Evolutionary conservation across 148 eudicot species (phyloP).

Genomic region (Drosera capensis): DNA sequence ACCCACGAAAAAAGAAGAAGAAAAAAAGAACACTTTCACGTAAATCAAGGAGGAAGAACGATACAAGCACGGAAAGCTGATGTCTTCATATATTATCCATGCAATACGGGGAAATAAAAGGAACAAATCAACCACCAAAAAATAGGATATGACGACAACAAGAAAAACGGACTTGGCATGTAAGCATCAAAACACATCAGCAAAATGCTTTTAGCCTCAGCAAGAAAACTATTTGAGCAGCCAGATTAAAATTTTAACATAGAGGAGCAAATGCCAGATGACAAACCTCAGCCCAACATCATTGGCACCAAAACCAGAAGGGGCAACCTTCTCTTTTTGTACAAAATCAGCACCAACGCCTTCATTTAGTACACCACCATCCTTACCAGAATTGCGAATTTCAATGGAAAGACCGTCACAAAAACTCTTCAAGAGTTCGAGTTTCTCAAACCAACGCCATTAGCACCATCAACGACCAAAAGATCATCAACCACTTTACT

Average conservation of each 20-base stretch:
- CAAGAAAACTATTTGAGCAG: neutral
- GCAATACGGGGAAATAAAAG: too few species aligned
- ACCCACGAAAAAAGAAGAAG: too few species aligned
- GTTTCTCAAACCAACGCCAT: constrained; percentile 88
- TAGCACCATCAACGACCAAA: constrained; percentile 83
- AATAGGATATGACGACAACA: too few species aligned
- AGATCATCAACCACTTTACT: constrained; percentile 17
- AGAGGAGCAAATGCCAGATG: constrained; percentile 10
- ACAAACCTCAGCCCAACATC: constrained; percentile 67
- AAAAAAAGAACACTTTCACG: too few species aligned
- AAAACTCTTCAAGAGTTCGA: constrained; percentile 35
- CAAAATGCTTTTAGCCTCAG: too few species aligned
- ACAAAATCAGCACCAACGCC: constrained; percentile 98
- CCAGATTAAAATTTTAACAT: neutral
- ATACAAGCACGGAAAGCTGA: too few species aligned
- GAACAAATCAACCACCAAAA: too few species aligned
- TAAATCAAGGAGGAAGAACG: too few species aligned
- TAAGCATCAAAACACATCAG: too few species aligned
- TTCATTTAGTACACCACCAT: constrained; percentile 68
- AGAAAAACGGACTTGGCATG: too few species aligned
- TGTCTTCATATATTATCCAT: too few species aligned
- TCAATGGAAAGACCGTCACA: constrained; percentile 41
- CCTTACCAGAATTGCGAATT: constrained; percentile 60
- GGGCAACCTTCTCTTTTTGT: constrained; percentile 81
- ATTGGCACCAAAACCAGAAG: constrained; percentile 49